Conservation (phyloP, 257 asterid genomes). For the Nicotiana undulata region DNA sequence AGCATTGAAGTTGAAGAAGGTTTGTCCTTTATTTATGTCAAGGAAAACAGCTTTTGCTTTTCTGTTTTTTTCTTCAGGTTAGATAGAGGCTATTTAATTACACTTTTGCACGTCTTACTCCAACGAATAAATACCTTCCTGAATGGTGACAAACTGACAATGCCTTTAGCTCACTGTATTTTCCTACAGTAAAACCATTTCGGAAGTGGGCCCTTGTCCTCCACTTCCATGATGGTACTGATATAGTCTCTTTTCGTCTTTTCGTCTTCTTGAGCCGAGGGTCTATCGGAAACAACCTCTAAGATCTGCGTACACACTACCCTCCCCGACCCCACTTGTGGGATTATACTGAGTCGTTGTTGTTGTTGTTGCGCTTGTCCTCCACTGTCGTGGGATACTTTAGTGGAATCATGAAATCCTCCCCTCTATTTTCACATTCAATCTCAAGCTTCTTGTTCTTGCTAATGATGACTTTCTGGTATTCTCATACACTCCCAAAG, state of each 20-base stretch:
- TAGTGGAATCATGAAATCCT: background rate
- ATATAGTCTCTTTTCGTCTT: too few species aligned
- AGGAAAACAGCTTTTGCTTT: background rate
- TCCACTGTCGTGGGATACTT: background rate
- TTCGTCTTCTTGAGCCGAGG: too few species aligned
- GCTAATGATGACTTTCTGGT: background rate
- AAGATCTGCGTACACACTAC: too few species aligned
- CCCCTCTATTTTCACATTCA: background rate
- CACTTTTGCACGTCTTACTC: background rate
- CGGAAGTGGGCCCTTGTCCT: background rate
- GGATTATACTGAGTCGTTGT: too few species aligned
- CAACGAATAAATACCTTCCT: background rate
- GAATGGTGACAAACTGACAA: background rate
- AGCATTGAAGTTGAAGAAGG: constrained; percentile 92
- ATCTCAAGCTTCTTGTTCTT: background rate
- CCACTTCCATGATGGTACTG: background rate
- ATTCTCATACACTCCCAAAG: background rate
- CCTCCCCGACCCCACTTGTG: too few species aligned
- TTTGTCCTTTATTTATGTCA: constrained; percentile 24
- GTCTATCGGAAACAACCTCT: too few species aligned
- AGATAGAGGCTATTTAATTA: background rate
- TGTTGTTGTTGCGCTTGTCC: background rate
- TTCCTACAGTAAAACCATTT: background rate
- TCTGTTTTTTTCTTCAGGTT: background rate
- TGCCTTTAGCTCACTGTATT: background rate